A percentile compares a stretch with the other conserved stretches of the same genome.
These are phyloP conservation scores for Bipolaris oryzae DNA, from an alignment of 2,329 filamentous ascomycete genomes.

Conservation along the genomic window DNA sequence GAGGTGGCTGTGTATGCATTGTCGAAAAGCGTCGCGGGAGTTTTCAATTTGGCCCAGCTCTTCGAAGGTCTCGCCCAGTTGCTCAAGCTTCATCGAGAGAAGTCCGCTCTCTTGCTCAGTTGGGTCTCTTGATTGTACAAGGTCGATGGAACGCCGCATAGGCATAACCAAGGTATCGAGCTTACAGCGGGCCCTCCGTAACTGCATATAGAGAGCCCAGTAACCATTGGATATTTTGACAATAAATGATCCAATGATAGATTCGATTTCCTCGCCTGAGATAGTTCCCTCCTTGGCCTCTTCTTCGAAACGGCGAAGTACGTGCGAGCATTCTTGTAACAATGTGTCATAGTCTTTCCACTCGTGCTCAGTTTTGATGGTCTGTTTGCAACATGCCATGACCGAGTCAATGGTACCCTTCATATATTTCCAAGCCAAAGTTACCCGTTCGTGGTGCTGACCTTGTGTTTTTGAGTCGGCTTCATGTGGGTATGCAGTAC, in stretches of 20 bases:
- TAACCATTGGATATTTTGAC: constrained; percentile 75
- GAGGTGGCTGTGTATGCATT: constrained; percentile 67
- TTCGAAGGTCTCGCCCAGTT: constrained; percentile 67
- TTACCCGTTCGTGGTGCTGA: constrained; percentile 32
- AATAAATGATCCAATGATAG: constrained; percentile 43
- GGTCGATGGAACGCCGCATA: constrained; percentile 68
- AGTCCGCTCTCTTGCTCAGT: constrained; percentile 66
- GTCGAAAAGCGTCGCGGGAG: constrained; percentile 63
- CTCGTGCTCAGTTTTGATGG: constrained; percentile 24
- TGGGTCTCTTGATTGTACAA: constrained; percentile 61
- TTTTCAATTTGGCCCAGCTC: constrained; percentile 61
- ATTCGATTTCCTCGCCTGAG: constrained; percentile 9
- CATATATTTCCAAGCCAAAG: constrained; percentile 32
- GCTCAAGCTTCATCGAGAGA: constrained; percentile 68
- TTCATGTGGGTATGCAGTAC: constrained; percentile 21
- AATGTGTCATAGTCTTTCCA: constrained; percentile 43
- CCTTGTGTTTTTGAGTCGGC: constrained; percentile 23
- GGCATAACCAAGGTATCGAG: constrained; percentile 60
- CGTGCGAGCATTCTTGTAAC: constrained; percentile 40
- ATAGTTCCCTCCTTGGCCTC: constrained; percentile 13
- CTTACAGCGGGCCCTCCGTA: constrained; percentile 54
- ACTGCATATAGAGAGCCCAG: constrained; percentile 64
- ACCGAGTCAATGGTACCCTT: constrained; percentile 48
- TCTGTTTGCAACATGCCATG: constrained; percentile 40
- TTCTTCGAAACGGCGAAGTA: constrained; percentile 36